Evolutionary conservation across 306 rosid genomes (phyloP).

Genomic region (Nissolia schottii): DNA sequence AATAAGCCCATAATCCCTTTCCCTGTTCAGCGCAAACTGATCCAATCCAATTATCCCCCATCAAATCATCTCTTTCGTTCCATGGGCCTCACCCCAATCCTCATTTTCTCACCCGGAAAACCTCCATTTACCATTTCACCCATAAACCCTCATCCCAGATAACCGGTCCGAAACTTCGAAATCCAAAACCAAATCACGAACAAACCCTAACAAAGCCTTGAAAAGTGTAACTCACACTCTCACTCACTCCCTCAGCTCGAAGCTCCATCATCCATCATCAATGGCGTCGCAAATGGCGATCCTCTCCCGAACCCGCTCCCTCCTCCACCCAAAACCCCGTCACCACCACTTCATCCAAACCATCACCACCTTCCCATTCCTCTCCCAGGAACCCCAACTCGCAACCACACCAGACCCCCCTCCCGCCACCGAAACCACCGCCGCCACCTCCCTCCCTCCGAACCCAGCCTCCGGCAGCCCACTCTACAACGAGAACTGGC

Average conservation of each 20-base stretch:
- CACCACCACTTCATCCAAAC: slow-evolving; percentile 24
- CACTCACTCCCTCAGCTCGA: not conserved
- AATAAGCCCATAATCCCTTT: too few species aligned
- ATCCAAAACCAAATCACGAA: not conserved
- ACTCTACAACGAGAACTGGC: slow-evolving; percentile 85
- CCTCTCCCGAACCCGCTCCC: slow-evolving; percentile 50
- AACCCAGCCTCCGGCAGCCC: slow-evolving; percentile 86
- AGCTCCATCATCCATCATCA: slow-evolving; percentile 8
- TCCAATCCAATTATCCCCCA: too few species aligned
- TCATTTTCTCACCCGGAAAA: too few species aligned
- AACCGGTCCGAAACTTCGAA: not conserved
- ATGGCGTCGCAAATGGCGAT: slow-evolving; percentile 85
- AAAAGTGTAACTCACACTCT: not conserved
- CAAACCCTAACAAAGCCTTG: slow-evolving; percentile 22
- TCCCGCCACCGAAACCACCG: not conserved
- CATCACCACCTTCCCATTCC: slow-evolving; percentile 62
- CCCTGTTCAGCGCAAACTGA: too few species aligned
- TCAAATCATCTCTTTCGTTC: too few species aligned
- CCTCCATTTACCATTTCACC: not conserved
- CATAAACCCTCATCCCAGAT: not conserved
- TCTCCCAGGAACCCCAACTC: slow-evolving; percentile 66
- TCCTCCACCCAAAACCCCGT: not conserved
- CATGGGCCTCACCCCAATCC: too few species aligned
- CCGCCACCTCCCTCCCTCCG: slow-evolving; percentile 69
- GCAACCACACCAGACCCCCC: slow-evolving; percentile 36